phyloP scores from a whole-genome alignment of 495 filamentous ascomycete species.

The Aspergillus indologenus region DNA sequence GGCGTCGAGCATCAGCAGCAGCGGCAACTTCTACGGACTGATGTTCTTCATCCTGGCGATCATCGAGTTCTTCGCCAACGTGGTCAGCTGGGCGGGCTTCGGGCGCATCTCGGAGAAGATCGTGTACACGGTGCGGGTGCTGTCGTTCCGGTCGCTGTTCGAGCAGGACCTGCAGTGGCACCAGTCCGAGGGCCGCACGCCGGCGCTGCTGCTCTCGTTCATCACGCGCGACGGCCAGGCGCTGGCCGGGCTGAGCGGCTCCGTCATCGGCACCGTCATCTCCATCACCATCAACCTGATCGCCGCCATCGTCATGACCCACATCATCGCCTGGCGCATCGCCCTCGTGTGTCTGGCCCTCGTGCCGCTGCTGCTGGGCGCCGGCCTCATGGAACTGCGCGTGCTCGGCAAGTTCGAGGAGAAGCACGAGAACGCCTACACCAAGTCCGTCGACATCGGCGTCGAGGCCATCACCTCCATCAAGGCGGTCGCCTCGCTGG shows the following conservation, averaged over 20 bases:
- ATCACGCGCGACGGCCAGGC: slow-evolving; percentile 51
- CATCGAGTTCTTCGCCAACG: slow-evolving; percentile 52
- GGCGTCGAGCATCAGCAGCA: slow-evolving; percentile 31
- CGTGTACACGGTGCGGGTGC: slow-evolving; percentile 46
- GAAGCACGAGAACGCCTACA: slow-evolving; percentile 53
- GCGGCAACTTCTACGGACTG: slow-evolving; percentile 48
- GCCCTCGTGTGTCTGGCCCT: slow-evolving; percentile 38
- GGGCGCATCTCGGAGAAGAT: slow-evolving; percentile 53
- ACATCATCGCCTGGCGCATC: slow-evolving; percentile 45
- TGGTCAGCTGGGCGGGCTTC: slow-evolving; percentile 46
- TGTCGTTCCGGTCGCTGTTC: slow-evolving; percentile 50
- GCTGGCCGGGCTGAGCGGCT: slow-evolving; percentile 46
- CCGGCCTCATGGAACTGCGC: slow-evolving; percentile 51
- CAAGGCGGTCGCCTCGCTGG: slow-evolving; percentile 53
- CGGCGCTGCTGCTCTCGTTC: slow-evolving; percentile 44
- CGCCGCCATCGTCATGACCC: slow-evolving; percentile 41
- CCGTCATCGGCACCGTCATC: slow-evolving; percentile 44
- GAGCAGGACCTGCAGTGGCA: slow-evolving; percentile 56
- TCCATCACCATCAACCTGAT: slow-evolving; percentile 46
- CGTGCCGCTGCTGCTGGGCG: slow-evolving; percentile 43
- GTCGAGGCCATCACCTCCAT: slow-evolving; percentile 52
- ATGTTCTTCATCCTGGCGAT: slow-evolving; percentile 57
- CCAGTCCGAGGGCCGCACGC: slow-evolving; percentile 45
- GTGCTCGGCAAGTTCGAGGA: slow-evolving; percentile 55
- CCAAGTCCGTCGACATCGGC: slow-evolving; percentile 48